A percentile compares a stretch with the other conserved stretches of the same genome.
phyloP scores from a whole-genome alignment of 345 rosid genomes.

The Eutrema japonicum region DNA sequence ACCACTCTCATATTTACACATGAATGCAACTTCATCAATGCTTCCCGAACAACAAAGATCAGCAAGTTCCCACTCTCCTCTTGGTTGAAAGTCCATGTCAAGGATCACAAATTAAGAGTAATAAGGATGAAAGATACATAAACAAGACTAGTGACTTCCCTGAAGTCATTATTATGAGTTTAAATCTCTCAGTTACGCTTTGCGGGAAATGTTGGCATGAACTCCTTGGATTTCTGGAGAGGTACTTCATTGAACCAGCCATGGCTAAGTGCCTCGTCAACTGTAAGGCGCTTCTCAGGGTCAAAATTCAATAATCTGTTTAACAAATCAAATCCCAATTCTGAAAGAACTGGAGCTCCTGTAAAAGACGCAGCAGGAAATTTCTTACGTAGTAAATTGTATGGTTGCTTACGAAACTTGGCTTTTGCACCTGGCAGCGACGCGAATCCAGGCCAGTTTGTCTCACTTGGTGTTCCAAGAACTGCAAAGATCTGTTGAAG shows the following conservation, averaged over 20 bases:
- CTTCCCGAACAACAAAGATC: conserved; percentile 8
- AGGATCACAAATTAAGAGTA: conserved; percentile 20
- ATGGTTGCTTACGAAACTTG: conserved; percentile 71
- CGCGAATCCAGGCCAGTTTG: conserved; percentile 71
- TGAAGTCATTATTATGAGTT: neutral
- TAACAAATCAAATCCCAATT: conserved; percentile 76
- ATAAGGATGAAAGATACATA: neutral
- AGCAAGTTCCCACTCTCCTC: conserved; percentile 19
- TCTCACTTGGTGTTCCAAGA: conserved; percentile 81
- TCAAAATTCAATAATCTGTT: conserved; percentile 67
- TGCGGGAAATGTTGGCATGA: conserved; percentile 73
- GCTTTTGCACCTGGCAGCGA: conserved; percentile 69
- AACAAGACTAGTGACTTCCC: conserved; percentile 1
- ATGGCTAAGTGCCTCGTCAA: conserved; percentile 75
- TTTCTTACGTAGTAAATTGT: conserved; percentile 71
- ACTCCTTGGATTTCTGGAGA: conserved; percentile 67
- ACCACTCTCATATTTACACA: conserved; percentile 33
- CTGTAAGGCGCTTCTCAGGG: conserved; percentile 84
- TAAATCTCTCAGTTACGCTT: conserved; percentile 45
- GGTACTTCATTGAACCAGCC: conserved; percentile 82
- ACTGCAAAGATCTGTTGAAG: conserved; percentile 72
- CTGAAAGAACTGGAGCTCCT: conserved; percentile 76
- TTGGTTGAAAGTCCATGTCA: conserved; percentile 27
- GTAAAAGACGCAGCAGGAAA: conserved; percentile 79
- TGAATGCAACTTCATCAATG: neutral